phyloP scores from a whole-genome alignment of 2,329 filamentous ascomycete genomes.

The Colletotrichum nymphaeae region DNA sequence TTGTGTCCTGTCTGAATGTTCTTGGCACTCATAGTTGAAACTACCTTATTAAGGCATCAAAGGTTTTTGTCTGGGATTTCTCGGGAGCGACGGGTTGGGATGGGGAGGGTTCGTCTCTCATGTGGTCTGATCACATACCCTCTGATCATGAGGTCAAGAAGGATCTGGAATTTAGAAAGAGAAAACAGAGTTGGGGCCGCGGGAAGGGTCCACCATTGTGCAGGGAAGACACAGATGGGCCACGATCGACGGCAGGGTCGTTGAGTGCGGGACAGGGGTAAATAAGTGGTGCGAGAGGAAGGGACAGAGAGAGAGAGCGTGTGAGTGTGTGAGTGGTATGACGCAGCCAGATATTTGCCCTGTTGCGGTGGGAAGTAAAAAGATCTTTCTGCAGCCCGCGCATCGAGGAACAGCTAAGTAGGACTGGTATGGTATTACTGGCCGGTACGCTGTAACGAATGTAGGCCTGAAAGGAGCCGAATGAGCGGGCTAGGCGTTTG shows the following conservation, averaged over 20 bases:
- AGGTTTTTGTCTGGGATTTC: not conserved
- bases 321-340: constrained; percentile 8
- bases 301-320: too few relatives aligned
- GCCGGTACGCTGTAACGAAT: not conserved
- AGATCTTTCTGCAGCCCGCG: not conserved
- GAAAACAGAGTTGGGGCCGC: not conserved
- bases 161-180: constrained; percentile 3
- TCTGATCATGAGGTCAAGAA: constrained; percentile 6
- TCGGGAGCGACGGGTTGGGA: constrained; percentile 2
- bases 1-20: not conserved
- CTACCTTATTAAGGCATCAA: not conserved
- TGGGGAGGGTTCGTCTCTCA: not conserved
- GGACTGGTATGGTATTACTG: not conserved
- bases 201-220: constrained; percentile 15
- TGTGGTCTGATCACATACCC: constrained; percentile 15
- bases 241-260: constrained; percentile 25
- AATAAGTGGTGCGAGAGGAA: not conserved
- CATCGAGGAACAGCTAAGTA: not conserved
- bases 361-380: not conserved
- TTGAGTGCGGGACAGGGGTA: constrained; percentile 3
- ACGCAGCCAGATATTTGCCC: not conserved
- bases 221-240: not conserved
- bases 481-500: not conserved
- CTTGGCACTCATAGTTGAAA: not conserved
- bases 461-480: not conserved